phyloP scores from a whole-genome alignment of 345 rosid genomes.

The Firmiana major region DNA sequence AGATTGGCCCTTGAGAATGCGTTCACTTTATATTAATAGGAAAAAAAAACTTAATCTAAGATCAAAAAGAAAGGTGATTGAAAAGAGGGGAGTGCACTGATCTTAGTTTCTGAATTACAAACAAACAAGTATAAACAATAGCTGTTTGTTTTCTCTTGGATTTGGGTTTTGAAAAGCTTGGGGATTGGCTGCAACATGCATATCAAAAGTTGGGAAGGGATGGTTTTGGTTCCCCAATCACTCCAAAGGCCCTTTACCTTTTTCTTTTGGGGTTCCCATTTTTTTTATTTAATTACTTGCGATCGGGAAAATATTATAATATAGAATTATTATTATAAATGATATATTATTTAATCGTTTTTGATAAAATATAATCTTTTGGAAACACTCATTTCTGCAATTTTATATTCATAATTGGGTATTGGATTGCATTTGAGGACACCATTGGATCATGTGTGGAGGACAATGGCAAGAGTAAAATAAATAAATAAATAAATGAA shows the following conservation, averaged over 20 bases:
- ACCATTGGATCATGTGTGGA: constrained; percentile 4
- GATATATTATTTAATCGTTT: too few relatives aligned
- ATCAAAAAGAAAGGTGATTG: background rate
- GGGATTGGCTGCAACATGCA: constrained; percentile 24
- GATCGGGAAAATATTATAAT: too few relatives aligned
- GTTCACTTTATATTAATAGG: background rate
- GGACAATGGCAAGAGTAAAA: background rate
- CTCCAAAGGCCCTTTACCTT: constrained; percentile 14
- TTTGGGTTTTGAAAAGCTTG: constrained; percentile 9
- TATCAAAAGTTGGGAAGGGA: constrained; percentile 20
- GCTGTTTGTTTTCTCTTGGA: background rate
- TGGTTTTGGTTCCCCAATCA: constrained; percentile 29
- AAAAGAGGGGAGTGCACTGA: background rate
- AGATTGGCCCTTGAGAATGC: constrained; percentile 11
- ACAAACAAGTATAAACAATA: background rate
- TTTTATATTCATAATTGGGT: background rate
- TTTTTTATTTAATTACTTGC: background rate
- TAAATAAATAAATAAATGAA: too few relatives aligned
- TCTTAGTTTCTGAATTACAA: background rate
- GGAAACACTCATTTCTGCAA: background rate
- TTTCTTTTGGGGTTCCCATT: background rate
- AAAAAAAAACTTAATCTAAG: background rate
- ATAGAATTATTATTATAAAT: too few relatives aligned
- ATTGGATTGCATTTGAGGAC: background rate
- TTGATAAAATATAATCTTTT: too few relatives aligned